phyloP scores from a whole-genome alignment of 2,329 filamentous ascomycete genomes.

The Aspergillus tamarii region DNA sequence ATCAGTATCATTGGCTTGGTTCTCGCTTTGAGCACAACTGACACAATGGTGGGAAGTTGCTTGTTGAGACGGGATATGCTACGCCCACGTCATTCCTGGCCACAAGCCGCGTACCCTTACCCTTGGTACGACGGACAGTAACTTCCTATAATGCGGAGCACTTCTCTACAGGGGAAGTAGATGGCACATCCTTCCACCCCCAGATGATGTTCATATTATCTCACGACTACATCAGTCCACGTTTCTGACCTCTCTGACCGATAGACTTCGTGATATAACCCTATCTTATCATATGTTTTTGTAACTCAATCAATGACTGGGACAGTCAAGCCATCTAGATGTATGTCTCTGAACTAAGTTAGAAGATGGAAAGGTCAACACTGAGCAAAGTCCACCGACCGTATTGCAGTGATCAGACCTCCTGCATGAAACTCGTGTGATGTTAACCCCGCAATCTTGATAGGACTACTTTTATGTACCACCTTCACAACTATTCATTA shows the following conservation, averaged over 20 bases:
- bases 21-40: background rate
- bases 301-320: background rate
- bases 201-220: background rate
- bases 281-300: background rate
- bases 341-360: background rate
- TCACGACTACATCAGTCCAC: background rate
- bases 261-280: background rate
- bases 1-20: background rate
- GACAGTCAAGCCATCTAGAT: background rate
- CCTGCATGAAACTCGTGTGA: background rate
- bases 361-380: background rate
- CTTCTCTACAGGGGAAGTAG: background rate
- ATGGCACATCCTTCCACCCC: background rate
- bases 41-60: background rate
- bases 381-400: background rate
- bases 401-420: background rate
- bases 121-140: background rate
- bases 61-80: background rate
- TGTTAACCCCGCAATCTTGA: background rate
- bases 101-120: background rate
- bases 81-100: conserved; percentile 8
- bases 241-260: background rate
- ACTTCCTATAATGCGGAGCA: background rate
- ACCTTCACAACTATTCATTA: background rate
- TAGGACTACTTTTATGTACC: too few species aligned